A percentile compares a stretch with the other conserved stretches of the same genome.
These are phyloP conservation scores for Tolypocladium paradoxum DNA, from an alignment of 2,329 filamentous ascomycete species.

Conservation along the genomic window DNA sequence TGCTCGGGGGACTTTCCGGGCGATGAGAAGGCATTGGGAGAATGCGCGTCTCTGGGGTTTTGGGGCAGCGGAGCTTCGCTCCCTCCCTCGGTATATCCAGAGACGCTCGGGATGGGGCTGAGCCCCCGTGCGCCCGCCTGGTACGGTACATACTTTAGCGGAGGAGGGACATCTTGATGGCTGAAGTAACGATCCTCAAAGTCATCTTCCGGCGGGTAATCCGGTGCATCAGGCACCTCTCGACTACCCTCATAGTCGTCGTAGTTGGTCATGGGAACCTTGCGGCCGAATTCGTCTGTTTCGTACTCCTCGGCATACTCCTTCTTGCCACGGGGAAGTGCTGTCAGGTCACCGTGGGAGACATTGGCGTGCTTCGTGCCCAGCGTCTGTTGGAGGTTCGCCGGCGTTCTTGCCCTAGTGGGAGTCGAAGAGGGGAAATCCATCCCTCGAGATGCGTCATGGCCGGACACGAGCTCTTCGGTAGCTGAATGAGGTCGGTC, in stretches of 20 bases:
- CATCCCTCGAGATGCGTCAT: conserved; percentile 51
- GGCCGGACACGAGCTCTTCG: conserved; percentile 49
- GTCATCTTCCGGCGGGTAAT: conserved; percentile 27
- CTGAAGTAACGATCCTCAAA: conserved; percentile 40
- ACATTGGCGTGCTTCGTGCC: conserved; percentile 58
- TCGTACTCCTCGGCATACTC: conserved; percentile 37
- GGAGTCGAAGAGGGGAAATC: conserved; percentile 52
- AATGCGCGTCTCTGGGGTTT: conserved; percentile 43
- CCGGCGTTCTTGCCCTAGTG: conserved; percentile 46
- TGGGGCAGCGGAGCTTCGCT: conserved; percentile 46
- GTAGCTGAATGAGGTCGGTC: conserved; percentile 61
- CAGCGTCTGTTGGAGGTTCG: conserved; percentile 47
- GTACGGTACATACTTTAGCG: conserved; percentile 56
- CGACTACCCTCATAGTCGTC: conserved; percentile 27
- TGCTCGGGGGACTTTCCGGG: conserved; percentile 41
- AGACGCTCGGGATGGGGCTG: conserved; percentile 87
- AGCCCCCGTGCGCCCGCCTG: conserved; percentile 59
- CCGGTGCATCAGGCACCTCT: conserved; percentile 17
- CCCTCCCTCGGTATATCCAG: conserved; percentile 67
- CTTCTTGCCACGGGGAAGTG: conserved; percentile 37
- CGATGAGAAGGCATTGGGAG: conserved; percentile 48
- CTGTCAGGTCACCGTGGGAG: conserved; percentile 47
- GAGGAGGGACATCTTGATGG: conserved; percentile 52
- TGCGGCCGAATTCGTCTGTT: conserved; percentile 32
- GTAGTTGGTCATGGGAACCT: conserved; percentile 30